Conservation (phyloP, 1,139 yeast genomes). For the Scheffersomyces parashehatae region DNA sequence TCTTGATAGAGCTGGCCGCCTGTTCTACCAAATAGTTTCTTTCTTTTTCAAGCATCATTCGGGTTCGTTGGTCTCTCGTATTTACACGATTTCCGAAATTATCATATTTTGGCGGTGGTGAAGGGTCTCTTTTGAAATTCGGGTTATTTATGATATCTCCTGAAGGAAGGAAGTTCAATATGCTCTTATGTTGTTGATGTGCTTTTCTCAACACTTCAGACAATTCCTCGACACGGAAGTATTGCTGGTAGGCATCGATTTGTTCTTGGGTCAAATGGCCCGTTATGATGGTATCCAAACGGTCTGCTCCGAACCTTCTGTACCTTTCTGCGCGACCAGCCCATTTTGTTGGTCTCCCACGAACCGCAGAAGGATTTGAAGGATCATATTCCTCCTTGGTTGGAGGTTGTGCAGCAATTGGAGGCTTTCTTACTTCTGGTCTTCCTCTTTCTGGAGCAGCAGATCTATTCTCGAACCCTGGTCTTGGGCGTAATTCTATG, state of each 20-base stretch:
- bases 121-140: constrained; percentile 60
- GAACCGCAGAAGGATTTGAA: too few relatives aligned
- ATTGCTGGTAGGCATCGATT: constrained; percentile 73
- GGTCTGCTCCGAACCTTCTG: constrained; percentile 28
- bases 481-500: too few relatives aligned
- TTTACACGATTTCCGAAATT: constrained; percentile 77
- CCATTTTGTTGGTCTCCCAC: constrained; percentile 36
- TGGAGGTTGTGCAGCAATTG: too few relatives aligned
- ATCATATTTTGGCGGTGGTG: constrained; percentile 95
- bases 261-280: constrained; percentile 81
- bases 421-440: too few relatives aligned
- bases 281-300: constrained; percentile 42
- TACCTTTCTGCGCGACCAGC: constrained; percentile 40
- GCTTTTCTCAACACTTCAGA: constrained; percentile 44
- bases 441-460: too few relatives aligned
- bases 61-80: constrained; percentile 72
- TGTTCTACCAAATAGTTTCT: constrained; percentile 73
- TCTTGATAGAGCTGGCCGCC: constrained; percentile 74
- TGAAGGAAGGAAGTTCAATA: constrained; percentile 39
- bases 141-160: constrained; percentile 25
- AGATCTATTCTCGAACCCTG: too few relatives aligned
- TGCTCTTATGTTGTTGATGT: constrained; percentile 52
- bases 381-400: too few relatives aligned
- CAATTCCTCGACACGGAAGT: constrained; percentile 79
- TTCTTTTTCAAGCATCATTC: constrained; percentile 69